Evolutionary conservation across 2,329 filamentous ascomycete genomes (phyloP).

Genomic region (Paradendryphiella salina): DNA sequence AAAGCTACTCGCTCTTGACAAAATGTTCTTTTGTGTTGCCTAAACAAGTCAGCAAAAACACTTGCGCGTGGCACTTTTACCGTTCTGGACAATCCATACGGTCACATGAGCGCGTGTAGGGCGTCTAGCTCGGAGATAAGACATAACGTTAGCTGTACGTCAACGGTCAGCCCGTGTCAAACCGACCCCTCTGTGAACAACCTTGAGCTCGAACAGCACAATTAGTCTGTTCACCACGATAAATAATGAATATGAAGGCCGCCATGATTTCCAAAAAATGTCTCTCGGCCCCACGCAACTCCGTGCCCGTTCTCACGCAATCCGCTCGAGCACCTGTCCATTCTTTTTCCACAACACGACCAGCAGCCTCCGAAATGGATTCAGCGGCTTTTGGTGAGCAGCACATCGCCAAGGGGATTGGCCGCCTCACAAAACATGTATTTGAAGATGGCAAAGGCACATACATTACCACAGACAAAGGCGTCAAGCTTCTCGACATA

Average conservation of each 20-base stretch:
- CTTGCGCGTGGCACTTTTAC: background rate
- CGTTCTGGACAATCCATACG: slow-evolving; percentile 1
- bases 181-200: slow-evolving; percentile 1
- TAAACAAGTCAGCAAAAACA: background rate
- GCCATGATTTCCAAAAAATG: slow-evolving; percentile 18
- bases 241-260: slow-evolving; percentile 10
- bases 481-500: slow-evolving; percentile 37
- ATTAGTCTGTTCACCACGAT: background rate
- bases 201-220: background rate
- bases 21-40: background rate
- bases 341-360: slow-evolving; percentile 25
- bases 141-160: slow-evolving; percentile 9
- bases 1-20: background rate
- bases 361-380: slow-evolving; percentile 22
- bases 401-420: slow-evolving; percentile 39
- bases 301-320: slow-evolving; percentile 17
- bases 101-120: slow-evolving; percentile 18
- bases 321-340: slow-evolving; percentile 11
- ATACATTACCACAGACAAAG: slow-evolving; percentile 39
- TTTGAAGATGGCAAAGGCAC: slow-evolving; percentile 37
- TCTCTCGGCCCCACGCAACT: slow-evolving; percentile 16
- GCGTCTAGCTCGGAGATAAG: slow-evolving; percentile 16
- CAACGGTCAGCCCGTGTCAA: slow-evolving; percentile 3
- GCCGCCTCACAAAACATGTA: slow-evolving; percentile 37
- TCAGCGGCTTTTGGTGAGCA: slow-evolving; percentile 33